Conservation (phyloP, 805 yeast species). For the Dipodascus albidus region DNA sequence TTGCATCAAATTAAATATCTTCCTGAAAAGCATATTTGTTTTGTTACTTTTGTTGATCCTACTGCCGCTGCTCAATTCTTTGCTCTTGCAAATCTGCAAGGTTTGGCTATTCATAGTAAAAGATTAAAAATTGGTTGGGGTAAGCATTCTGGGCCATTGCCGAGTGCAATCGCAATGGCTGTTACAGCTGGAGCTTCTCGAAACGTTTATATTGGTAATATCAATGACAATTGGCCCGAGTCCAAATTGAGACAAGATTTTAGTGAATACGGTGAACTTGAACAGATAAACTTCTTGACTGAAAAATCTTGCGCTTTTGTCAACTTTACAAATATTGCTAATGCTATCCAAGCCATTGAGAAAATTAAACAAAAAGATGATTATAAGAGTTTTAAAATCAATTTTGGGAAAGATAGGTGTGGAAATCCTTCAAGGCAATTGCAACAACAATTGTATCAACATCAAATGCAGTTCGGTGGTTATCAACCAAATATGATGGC, state of each 20-base stretch:
- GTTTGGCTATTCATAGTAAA: conserved; percentile 73
- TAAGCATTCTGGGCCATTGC: conserved; percentile 85
- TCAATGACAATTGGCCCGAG: conserved; percentile 35
- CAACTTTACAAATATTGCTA: conserved; percentile 81
- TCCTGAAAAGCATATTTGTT: conserved; percentile 81
- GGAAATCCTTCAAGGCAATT: conserved; percentile 64
- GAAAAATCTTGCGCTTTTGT: conserved; percentile 85
- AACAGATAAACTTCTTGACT: conserved; percentile 78
- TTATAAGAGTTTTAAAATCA: conserved; percentile 56
- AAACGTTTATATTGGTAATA: conserved; percentile 79
- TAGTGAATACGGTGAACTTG: conserved; percentile 81
- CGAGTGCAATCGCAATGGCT: conserved; percentile 77
- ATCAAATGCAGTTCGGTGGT: conserved; percentile 1
- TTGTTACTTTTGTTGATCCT: conserved; percentile 91
- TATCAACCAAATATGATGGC: background rate
- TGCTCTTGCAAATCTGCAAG: conserved; percentile 87
- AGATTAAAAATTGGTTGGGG: conserved; percentile 96
- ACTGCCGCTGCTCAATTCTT: conserved; percentile 96
- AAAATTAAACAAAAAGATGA: conserved; percentile 70
- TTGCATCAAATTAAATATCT: conserved; percentile 73
- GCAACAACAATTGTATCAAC: background rate
- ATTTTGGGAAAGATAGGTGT: conserved; percentile 91
- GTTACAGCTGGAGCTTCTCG: conserved; percentile 91
- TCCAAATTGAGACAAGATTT: conserved; percentile 61
- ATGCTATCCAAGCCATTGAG: conserved; percentile 86